Base-by-base conservation (phyloP, 2,329 filamentous ascomycete species). In the Ascochyta fabae region DNA sequence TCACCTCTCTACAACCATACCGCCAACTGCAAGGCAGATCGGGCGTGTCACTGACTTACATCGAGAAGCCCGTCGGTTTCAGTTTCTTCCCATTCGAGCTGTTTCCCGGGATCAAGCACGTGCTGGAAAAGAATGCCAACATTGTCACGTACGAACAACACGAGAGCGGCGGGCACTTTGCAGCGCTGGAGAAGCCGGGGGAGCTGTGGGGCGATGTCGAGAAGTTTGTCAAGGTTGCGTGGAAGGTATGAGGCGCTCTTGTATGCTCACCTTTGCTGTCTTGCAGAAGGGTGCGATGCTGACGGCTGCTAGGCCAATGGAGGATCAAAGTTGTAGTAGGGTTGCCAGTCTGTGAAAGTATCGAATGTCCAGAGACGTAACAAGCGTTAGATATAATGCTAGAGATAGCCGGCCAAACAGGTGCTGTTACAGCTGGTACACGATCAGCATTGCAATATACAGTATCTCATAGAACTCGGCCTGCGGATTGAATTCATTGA, bases 111-210 rank as follows among this genome's bases (percentile, higher is more conserved):
- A 73, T 79, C 24, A 73, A 71, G 56, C 66, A 67, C 49, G 75
- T 73, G 64, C 63, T 77, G 8, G 73, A 71, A 38, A 72, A 70
- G 51, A 70, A 73, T 3, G 73, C 67, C 0, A 73, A 79, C 36
- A 52, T 81, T 19, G 75, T 79, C 4, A 69, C 62, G 12, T 78
- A 75, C 22, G 66, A 52, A 22, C 60, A 71, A 42, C 79, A 81
- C 64, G 70, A 75, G 34, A 60, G 67, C 64, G 84, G 84, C 15
- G 83, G 84, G 0, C 84, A 86, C 68, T 86, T 86, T 61, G 82
- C 83, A 5, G 77, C 77, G 2, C 52, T 83, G 50, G 81, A 84
- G 63, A 60, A 68, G 38, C 81, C 81, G 1, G 64, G 70, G 27
- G 69, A 65, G 40, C 62, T 84, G 12, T 71, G 77, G 57, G 66